Base-by-base conservation (phyloP, 495 filamentous ascomycete species). In the Xanthoparmelia taractica region DNA sequence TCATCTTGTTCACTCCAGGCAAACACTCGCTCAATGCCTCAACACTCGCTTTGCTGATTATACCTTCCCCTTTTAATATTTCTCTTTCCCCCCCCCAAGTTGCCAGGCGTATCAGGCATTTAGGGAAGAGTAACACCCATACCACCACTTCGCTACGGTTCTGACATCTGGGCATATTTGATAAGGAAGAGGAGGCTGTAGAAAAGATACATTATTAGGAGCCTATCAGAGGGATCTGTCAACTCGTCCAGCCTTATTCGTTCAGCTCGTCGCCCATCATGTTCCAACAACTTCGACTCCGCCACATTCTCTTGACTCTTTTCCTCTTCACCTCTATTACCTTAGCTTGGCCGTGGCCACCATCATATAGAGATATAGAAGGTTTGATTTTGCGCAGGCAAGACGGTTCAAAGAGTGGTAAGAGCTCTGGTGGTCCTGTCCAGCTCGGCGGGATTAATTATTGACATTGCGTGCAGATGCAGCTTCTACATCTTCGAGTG, bases 281-380 rank as follows among this genome's bases (percentile, higher is more conserved):
- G 67, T 50, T 65, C 18, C 52, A 33, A 54, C 56, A 27, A 59
- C 48, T 62, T 34, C 60, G 54, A 54, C 36, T 64, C 15, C 33
- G 54, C 58, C 61, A 57, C 40, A 18, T 66, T 23, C 45, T 71
- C 58, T 34, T 65, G 27, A 60, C 63, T 15, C 65, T 84, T 27
- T 59, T 84, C 55, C 67, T 84, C 54, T 68, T 84, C 63, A 73
- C 73, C 15, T 76, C 77, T 13, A 66, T 81, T 23, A 72, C 76
- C 63, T 73, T 74, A 31, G 82, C 82, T 52, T 82, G 78, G 79
- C 75, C 80, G 68, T 82, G 78, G 77, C 71, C 74, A 20, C 66
- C 69, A 58, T 67, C 69, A 40, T 52, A 68, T n/a, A 59, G 63
- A 25, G 52, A 68, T 36, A 47, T 63, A 37, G 65, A 67, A 27